A percentile compares a stretch with the other conserved stretches of the same genome.
These are phyloP conservation scores for Vanrija humicola DNA, from an alignment of 1,284 basidiomycete species.

Conservation along the genomic window DNA sequence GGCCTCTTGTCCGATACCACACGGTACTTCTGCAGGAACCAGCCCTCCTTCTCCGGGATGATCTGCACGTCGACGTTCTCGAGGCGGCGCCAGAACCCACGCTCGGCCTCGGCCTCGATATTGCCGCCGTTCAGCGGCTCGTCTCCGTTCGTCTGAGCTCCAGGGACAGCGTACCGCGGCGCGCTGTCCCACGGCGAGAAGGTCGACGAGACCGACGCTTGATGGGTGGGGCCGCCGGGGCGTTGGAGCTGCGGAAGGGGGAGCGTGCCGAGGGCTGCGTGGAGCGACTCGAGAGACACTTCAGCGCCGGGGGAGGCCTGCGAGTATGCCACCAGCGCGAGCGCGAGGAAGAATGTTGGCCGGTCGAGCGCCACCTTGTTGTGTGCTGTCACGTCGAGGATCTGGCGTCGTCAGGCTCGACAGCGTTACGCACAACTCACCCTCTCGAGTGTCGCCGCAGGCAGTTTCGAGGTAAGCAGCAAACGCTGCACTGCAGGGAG, in stretches of 20 bases:
- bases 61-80: constrained; percentile 63
- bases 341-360: constrained; percentile 75
- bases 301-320: constrained; percentile 41
- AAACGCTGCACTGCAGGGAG: constrained; percentile 75
- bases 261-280: constrained; percentile 55
- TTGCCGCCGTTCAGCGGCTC: constrained; percentile 11
- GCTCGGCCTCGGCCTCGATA: constrained; percentile 31
- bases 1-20: constrained; percentile 69
- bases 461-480: constrained; percentile 66
- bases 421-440: constrained; percentile 51
- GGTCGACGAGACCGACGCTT: not conserved
- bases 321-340: constrained; percentile 79
- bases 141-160: constrained; percentile 5
- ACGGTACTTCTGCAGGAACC: constrained; percentile 78
- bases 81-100: constrained; percentile 76
- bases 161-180: constrained; percentile 8
- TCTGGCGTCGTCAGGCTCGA: constrained; percentile 52
- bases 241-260: constrained; percentile 1
- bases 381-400: constrained; percentile 62
- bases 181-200: constrained; percentile 40
- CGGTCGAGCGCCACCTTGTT: constrained; percentile 11
- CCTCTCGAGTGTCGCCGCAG: constrained; percentile 74
- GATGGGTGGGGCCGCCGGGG: not conserved
- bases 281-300: constrained; percentile 70
- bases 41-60: constrained; percentile 74